A percentile compares a stretch with the other conserved stretches of the same genome.
Conservation (phyloP, 2,329 filamentous ascomycete genomes). For the Chaetomium olivaceum region DNA sequence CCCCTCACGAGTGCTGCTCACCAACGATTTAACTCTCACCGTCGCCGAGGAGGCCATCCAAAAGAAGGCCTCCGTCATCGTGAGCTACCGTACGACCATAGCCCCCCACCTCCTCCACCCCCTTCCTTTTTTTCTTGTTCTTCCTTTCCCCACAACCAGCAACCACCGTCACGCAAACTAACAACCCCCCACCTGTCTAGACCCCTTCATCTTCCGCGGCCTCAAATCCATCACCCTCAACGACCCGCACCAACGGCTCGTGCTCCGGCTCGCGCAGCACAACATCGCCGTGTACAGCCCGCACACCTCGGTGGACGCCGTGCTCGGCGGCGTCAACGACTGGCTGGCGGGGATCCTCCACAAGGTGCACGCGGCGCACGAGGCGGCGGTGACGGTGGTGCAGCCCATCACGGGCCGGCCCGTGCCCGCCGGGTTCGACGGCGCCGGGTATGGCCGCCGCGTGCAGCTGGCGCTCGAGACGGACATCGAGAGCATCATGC, state of each 20-base stretch:
- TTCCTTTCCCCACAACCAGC: no score
- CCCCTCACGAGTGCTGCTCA: conserved; percentile 52
- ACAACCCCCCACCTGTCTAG: conserved; percentile 45
- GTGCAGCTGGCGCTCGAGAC: conserved; percentile 46
- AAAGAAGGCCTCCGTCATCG: conserved; percentile 72
- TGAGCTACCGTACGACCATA: conserved; percentile 78
- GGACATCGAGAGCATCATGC: conserved; percentile 47
- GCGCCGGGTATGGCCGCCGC: conserved; percentile 55
- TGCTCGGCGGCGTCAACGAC: conserved; percentile 80
- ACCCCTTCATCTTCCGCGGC: conserved; percentile 94
- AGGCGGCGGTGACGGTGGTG: conserved; percentile 39
- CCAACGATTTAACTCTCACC: conserved; percentile 85
- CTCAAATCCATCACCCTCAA: conserved; percentile 83
- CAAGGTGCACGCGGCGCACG: conserved; percentile 35
- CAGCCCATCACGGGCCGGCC: conserved; percentile 47
- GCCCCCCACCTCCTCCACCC: no score
- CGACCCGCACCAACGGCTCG: conserved; percentile 82
- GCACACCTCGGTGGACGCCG: conserved; percentile 91
- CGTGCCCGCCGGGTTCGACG: conserved; percentile 47
- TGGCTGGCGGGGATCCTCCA: conserved; percentile 90
- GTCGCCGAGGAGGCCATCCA: conserved; percentile 89
- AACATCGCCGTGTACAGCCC: conserved; percentile 92
- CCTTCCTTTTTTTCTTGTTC: no score
- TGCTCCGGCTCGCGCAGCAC: conserved; percentile 77
- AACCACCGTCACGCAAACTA: no score